Base-by-base conservation (phyloP, 345 rosid genomes). In the Tarenaya hassleriana region DNA sequence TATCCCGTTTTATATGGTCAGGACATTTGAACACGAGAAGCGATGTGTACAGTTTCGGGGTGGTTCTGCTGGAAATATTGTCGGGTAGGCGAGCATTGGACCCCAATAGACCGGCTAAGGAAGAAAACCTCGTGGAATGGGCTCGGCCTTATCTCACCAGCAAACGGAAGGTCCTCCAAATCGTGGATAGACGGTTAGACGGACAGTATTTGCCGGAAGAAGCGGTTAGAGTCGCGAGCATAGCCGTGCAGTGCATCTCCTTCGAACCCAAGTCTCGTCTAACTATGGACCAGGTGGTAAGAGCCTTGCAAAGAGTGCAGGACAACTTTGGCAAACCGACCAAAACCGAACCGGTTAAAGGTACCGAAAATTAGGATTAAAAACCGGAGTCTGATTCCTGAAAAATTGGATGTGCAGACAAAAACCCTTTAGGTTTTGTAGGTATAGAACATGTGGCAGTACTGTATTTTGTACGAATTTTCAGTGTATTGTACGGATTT, bases 31-130 rank as follows among this genome's bases (percentile, higher is more conserved):
- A 91, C 46, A 52, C 83, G 32, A 81, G 67, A 75, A 94, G 95
- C 38, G 97, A 88, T 20, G 77, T 88, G 33, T 94, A 83, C 55
- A 88, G 99, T 72, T 88, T 78, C 1, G 99, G 99, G 47, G 95
- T 94, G 27, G 92, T 94, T 55, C 70, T 94, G 41, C 69, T 94
- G 4, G 99, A 94, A 75, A 77, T 94, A 88, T 64, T 94, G 57
- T 61, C 91, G 0, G 99, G 99, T 12, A 73, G 73, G 52, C 80
- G 78, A 59, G 94, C 94, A 7, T 45, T 86, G 16, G 99, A 94
- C 73, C 68, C 80, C 41, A 94, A 85, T 69, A 73, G 87, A 37
- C 95, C 97, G 8, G 65, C 85, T 0, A 68, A 82, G 52, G 91
- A 94, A 56, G 95, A 88, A 16, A 76, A 77, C 46, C 72, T 94